phyloP scores from a whole-genome alignment of 1,139 yeast genomes.

The Taiozyma sp. region DNA sequence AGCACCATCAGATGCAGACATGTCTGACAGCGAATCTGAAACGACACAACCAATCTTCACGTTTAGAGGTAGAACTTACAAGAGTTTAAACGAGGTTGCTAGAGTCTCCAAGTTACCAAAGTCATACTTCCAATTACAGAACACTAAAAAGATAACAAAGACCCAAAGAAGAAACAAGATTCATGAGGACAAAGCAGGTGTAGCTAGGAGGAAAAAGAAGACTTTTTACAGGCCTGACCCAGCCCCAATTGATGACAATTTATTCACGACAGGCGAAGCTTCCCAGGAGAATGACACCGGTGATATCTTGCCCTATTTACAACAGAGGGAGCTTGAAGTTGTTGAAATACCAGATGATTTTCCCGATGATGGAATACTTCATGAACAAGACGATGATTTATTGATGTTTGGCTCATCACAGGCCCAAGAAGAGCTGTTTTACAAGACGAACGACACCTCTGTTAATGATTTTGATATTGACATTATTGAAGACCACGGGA shows the following conservation, averaged over 20 bases:
- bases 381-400: background rate
- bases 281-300: background rate
- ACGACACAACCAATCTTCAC: slow-evolving; percentile 2
- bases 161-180: background rate
- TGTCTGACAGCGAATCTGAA: background rate
- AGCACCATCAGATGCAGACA: slow-evolving; percentile 2
- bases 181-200: slow-evolving; percentile 11
- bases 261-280: slow-evolving; percentile 1
- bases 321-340: background rate
- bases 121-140: slow-evolving; percentile 16
- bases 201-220: slow-evolving; percentile 15
- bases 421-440: background rate
- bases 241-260: background rate
- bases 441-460: background rate
- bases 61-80: slow-evolving; percentile 19
- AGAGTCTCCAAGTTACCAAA: slow-evolving; percentile 18
- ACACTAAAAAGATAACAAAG: background rate
- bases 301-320: background rate
- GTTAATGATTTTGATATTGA: background rate
- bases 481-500: slow-evolving; percentile 1
- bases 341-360: background rate
- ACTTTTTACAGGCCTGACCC: background rate
- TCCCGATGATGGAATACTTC: background rate
- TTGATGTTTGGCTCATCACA: slow-evolving; percentile 2
- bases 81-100: slow-evolving; percentile 14